Conservation (phyloP, 805 yeast genomes). For the Saturnispora sekii region DNA sequence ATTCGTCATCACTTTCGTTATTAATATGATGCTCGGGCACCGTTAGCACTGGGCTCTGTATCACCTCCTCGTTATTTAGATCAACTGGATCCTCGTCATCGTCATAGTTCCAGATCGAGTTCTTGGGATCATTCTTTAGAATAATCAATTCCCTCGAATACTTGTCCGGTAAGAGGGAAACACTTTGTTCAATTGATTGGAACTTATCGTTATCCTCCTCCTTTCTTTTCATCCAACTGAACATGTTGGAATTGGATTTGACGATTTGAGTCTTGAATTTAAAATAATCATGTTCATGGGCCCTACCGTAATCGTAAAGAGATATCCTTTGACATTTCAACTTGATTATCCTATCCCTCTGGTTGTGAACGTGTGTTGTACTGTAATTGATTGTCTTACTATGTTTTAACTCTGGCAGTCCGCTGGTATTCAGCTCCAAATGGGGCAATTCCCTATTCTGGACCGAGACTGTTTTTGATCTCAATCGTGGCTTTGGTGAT, state of each 20-base stretch:
- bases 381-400: conserved; percentile 21
- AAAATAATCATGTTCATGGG: conserved; percentile 28
- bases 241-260: conserved; percentile 21
- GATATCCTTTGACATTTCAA: conserved; percentile 24
- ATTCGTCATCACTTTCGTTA: conserved; percentile 9
- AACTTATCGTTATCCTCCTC: conserved; percentile 24
- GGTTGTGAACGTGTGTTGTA: conserved; percentile 15
- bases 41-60: not conserved
- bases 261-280: conserved; percentile 26
- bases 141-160: conserved; percentile 27
- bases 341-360: conserved; percentile 20
- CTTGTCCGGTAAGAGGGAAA: conserved; percentile 29
- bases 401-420: conserved; percentile 16
- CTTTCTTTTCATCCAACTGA: conserved; percentile 27
- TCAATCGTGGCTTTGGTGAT: conserved; percentile 3
- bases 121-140: conserved; percentile 28
- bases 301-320: conserved; percentile 22
- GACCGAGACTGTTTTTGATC: conserved; percentile 11
- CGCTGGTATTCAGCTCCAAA: not conserved
- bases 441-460: not conserved
- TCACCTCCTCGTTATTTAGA: conserved; percentile 6
- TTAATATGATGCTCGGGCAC: conserved; percentile 4
- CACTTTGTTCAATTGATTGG: conserved; percentile 23
- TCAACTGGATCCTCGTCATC: conserved; percentile 25
- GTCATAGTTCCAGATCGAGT: conserved; percentile 31